These are phyloP conservation scores for Debaryomyces psychrophilus DNA, from an alignment of 1,139 yeast species.

Conservation along the genomic window DNA sequence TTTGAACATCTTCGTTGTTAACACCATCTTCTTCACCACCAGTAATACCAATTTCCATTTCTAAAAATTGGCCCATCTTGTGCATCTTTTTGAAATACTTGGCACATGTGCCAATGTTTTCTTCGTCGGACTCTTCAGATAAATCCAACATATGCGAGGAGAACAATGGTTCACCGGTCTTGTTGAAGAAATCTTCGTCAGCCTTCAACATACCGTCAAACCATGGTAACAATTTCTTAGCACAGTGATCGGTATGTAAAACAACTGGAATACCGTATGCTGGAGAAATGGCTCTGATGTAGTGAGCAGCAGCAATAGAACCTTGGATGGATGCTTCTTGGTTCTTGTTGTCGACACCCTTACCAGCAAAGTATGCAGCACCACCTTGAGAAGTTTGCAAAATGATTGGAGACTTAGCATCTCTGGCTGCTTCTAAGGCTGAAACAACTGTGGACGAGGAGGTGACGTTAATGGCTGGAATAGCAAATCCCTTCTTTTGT, in stretches of 20 bases:
- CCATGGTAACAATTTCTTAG: slow-evolving; percentile 97
- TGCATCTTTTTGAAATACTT: slow-evolving; percentile 94
- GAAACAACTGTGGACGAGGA: slow-evolving; percentile 97
- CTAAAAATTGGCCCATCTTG: slow-evolving; percentile 96
- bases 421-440: slow-evolving; percentile 98
- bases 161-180: slow-evolving; percentile 92
- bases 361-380: slow-evolving; percentile 99
- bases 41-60: slow-evolving; percentile 99
- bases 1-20: slow-evolving; percentile 91
- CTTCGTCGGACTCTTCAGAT: slow-evolving; percentile 95
- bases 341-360: slow-evolving; percentile 93
- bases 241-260: slow-evolving; percentile 98
- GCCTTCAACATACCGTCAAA: slow-evolving; percentile 97
- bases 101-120: slow-evolving; percentile 91
- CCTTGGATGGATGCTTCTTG: slow-evolving; percentile 96
- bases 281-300: slow-evolving; percentile 96
- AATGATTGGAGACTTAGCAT: slow-evolving; percentile 91
- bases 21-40: slow-evolving; percentile 99
- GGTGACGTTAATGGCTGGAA: slow-evolving; percentile 98
- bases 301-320: slow-evolving; percentile 97
- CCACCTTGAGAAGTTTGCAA: slow-evolving; percentile 99
- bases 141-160: slow-evolving; percentile 99
- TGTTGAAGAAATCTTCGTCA: slow-evolving; percentile 87
- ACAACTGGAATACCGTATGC: slow-evolving; percentile 95
- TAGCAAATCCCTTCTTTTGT: slow-evolving; percentile 90